Percentiles rank a stretch among this genome's conserved stretches.
Conservation (phyloP, 1,284 basidiomycete genomes). For the Ceratobasidium sp. region DNA sequence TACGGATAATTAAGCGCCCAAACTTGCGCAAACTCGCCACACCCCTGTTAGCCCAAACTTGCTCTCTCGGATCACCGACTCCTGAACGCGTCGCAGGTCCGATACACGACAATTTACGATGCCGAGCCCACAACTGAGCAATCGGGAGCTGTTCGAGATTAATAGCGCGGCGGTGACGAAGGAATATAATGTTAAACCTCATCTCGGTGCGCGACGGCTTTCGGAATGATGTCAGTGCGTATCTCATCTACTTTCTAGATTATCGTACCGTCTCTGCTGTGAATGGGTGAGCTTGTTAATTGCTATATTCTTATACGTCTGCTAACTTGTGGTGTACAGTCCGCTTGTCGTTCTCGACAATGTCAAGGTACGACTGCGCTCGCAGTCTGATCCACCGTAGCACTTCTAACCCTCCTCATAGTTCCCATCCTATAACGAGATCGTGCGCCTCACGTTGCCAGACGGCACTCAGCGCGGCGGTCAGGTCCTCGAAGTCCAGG, state of each 20-base stretch:
- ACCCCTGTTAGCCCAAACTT: conserved; percentile 36
- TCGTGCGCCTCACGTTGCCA: conserved; percentile 95
- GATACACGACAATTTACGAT: conserved; percentile 28
- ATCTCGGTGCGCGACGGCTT: conserved; percentile 75
- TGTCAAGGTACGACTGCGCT: conserved; percentile 80
- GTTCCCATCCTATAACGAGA: conserved; percentile 99
- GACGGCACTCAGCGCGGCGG: conserved; percentile 96
- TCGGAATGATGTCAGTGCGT: conserved; percentile 10
- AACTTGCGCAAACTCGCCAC: conserved; percentile 35
- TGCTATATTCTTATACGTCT: conserved; percentile 49
- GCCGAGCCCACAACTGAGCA: conserved; percentile 57
- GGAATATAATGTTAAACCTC: conserved; percentile 88
- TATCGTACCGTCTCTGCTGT: conserved; percentile 97
- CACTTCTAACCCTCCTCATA: conserved; percentile 55
- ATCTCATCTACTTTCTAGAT: conserved; percentile 66
- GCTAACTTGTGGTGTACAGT: conserved; percentile 60
- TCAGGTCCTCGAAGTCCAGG: conserved; percentile 98
- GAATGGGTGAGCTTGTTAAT: conserved; percentile 79
- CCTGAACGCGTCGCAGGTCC: conserved; percentile 26
- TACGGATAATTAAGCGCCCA: conserved; percentile 2
- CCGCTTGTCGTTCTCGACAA: conserved; percentile 98
- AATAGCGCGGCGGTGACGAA: conserved; percentile 89
- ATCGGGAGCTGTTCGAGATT: conserved; percentile 83
- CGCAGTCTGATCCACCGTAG: conserved; percentile 39
- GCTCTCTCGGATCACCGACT: conserved; percentile 26